phyloP scores from a whole-genome alignment of 2,329 filamentous ascomycete species.

The Epichloe scottii region DNA sequence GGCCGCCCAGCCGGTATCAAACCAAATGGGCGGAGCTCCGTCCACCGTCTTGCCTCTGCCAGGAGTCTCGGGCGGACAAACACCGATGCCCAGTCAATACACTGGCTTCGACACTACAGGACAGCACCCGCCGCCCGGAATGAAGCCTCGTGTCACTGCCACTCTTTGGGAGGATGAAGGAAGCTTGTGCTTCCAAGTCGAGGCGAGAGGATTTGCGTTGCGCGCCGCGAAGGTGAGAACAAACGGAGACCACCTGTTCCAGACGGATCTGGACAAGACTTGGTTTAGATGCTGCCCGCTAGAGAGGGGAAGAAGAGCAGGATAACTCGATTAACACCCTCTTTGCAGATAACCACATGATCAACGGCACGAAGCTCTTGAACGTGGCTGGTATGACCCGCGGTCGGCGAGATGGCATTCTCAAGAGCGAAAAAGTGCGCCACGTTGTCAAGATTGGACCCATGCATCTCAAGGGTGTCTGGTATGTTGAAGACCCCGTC shows the following conservation, averaged over 20 bases:
- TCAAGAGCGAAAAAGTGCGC: slow-evolving; percentile 94
- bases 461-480: slow-evolving; percentile 97
- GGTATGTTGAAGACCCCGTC: slow-evolving; percentile 45
- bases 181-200: slow-evolving; percentile 93
- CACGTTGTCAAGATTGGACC: slow-evolving; percentile 98
- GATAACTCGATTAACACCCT: neutral
- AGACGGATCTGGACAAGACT: slow-evolving; percentile 43
- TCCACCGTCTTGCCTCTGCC: slow-evolving; percentile 61
- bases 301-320: no score
- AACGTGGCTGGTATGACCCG: slow-evolving; percentile 98
- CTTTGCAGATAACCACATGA: slow-evolving; percentile 84
- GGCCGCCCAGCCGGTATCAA: slow-evolving; percentile 53
- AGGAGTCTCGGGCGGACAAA: slow-evolving; percentile 35
- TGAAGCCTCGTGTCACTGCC: slow-evolving; percentile 92
- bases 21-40: slow-evolving; percentile 48
- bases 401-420: slow-evolving; percentile 84
- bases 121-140: slow-evolving; percentile 80
- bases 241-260: neutral
- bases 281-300: no score
- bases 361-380: slow-evolving; percentile 92
- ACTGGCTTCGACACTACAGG: slow-evolving; percentile 68
- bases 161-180: slow-evolving; percentile 98
- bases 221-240: slow-evolving; percentile 68
- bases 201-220: slow-evolving; percentile 91
- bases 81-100: slow-evolving; percentile 43